Evolutionary conservation across 257 asterid species (phyloP), one percentile per base, ranked within the genome.

Genomic region (Nicotiana sylvestris): DNA sequence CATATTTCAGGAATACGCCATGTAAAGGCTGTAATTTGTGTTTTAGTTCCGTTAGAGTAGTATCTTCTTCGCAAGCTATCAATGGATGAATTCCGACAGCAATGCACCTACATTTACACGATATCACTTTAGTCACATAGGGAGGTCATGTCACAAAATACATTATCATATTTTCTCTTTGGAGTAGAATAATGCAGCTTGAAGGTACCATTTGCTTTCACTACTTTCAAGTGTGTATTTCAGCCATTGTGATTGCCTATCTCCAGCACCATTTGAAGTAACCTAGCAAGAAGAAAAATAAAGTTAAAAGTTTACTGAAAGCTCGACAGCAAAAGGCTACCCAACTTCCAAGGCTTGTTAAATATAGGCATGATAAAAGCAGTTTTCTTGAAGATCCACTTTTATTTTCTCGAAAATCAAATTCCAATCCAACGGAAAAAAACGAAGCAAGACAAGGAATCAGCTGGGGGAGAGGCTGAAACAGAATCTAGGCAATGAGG

Each of bases 131-230:
- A 43, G 21, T 70, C 57, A 21, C 78, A 43, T 33, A 33, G 5
- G 37, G 37, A 33, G 5, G 37, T 33, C 37, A 33, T 4, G 37
- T 33, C 37, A 33, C 37, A 33, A 33, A 33, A 33, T 33, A 5
- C 37, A 33, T 33, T 33, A 33, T 33, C 37, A 33, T 37, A 69
- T 17, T 27, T 37, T 30, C 21, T 21, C 62, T 21, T 21, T 17
- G 43, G 13, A 58, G 76, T 30, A 27, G 18, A 39, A 55, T 49
- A 46, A 29, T 56, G 53, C 61, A 65, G 17, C n/a, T 3, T 15
- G 39, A 70, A 64, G 49, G 43, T 88, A 92, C 97, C 97, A 91
- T 85, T 88, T 86, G 81, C 90, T 85, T 57, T 78, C 77, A 83
- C 92, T 90, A 78, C 87, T 88, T 51, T 88, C 87, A 58, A 93